These are phyloP conservation scores for Hypomontagnella monticulosa DNA, from an alignment of 495 filamentous ascomycete genomes.

Conservation along the genomic window DNA sequence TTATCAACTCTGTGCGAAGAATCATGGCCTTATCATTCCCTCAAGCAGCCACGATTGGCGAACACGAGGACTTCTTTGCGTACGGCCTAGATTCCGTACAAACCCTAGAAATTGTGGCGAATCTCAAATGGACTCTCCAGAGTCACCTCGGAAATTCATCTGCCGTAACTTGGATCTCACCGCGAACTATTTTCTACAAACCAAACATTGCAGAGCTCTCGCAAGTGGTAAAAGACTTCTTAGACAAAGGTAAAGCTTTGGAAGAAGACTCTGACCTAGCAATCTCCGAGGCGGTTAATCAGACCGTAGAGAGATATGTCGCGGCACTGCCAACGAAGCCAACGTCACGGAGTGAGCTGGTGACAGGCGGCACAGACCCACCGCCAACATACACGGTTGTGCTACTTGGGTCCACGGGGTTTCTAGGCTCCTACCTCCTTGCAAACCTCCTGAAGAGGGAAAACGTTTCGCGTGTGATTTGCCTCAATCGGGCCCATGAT, in stretches of 20 bases:
- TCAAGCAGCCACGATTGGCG: not conserved
- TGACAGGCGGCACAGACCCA: too few relatives aligned
- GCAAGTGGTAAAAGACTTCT: not conserved
- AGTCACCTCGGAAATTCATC: slow-evolving; percentile 40
- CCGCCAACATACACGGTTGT: slow-evolving; percentile 36
- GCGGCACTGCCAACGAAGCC: not conserved
- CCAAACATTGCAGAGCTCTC: not conserved
- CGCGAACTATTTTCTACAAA: slow-evolving; percentile 6
- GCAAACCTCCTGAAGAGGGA: slow-evolving; percentile 34
- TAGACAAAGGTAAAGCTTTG: not conserved
- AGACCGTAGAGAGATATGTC: not conserved
- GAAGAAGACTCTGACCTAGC: not conserved
- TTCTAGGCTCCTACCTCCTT: slow-evolving; percentile 54
- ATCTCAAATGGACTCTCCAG: slow-evolving; percentile 4
- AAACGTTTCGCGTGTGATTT: too few relatives aligned
- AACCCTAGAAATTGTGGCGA: slow-evolving; percentile 8
- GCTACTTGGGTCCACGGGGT: slow-evolving; percentile 58
- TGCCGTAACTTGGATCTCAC: slow-evolving; percentile 3
- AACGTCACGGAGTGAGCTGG: too few relatives aligned
- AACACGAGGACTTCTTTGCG: slow-evolving; percentile 16
- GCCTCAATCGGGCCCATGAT: too few relatives aligned
- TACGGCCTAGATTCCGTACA: slow-evolving; percentile 30
- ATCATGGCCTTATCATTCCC: slow-evolving; percentile 7
- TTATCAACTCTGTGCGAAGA: slow-evolving; percentile 30
- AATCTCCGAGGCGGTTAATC: not conserved